phyloP scores from a whole-genome alignment of 257 asterid genomes.

The Solanum ahanhuiri region DNA sequence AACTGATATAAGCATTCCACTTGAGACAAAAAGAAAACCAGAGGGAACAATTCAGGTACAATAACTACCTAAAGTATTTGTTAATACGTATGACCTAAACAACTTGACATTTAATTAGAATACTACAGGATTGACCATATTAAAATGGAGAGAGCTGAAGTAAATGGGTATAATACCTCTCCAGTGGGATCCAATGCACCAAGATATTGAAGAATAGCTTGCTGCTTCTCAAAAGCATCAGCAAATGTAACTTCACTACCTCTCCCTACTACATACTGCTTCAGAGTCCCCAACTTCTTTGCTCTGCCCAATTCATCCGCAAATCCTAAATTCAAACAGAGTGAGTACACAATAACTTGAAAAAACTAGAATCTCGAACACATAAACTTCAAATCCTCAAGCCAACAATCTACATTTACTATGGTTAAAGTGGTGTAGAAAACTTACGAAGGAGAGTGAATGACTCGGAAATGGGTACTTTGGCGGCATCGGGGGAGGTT shows the following conservation, averaged over 20 bases:
- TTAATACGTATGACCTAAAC: neutral
- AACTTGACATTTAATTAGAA: neutral
- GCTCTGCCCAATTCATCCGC: slow-evolving; percentile 82
- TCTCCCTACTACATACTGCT: slow-evolving; percentile 66
- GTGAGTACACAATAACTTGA: neutral
- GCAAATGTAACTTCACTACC: slow-evolving; percentile 63
- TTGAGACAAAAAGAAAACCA: neutral
- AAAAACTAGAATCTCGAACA: neutral
- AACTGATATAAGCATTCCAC: neutral
- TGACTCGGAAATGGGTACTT: slow-evolving; percentile 19
- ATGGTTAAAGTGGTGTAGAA: neutral
- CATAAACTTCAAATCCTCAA: neutral
- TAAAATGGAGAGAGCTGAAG: neutral
- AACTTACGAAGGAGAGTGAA: slow-evolving; percentile 62
- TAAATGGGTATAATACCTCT: slow-evolving; percentile 33
- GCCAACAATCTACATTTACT: neutral
- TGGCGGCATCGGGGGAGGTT: slow-evolving; percentile 13
- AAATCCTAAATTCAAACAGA: slow-evolving; percentile 31
- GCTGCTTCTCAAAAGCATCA: slow-evolving; percentile 70
- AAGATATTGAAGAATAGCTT: slow-evolving; percentile 64
- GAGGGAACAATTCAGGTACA: neutral
- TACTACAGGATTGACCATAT: neutral
- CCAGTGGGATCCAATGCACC: slow-evolving; percentile 75
- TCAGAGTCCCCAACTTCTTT: slow-evolving; percentile 54
- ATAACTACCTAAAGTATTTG: neutral